phyloP scores from a whole-genome alignment of 768 basidiomycete species.

The Boletus barrowsii region DNA sequence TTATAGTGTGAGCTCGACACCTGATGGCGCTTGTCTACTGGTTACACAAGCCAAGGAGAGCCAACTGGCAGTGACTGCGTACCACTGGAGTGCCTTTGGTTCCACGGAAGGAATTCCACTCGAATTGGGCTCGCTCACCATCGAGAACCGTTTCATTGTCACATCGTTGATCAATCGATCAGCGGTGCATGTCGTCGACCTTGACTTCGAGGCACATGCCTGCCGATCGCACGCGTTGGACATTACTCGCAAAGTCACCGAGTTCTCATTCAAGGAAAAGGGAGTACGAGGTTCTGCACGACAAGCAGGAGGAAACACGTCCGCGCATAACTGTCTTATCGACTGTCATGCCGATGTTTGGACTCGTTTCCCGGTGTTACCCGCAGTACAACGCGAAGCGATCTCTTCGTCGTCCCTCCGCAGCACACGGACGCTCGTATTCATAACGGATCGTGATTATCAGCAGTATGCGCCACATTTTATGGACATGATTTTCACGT shows the following conservation, averaged over 20 bases:
- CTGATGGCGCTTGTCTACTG: conserved; percentile 54
- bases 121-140: conserved; percentile 27
- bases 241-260: conserved; percentile 54
- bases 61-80: conserved; percentile 33
- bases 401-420: conserved; percentile 35
- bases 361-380: conserved; percentile 57
- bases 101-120: conserved; percentile 44
- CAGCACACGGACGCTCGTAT: conserved; percentile 37
- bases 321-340: conserved; percentile 48
- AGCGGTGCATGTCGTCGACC: conserved; percentile 41
- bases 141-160: conserved; percentile 25
- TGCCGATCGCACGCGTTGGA: conserved; percentile 45
- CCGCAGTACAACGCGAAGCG: conserved; percentile 48
- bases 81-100: conserved; percentile 59
- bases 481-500: conserved; percentile 39
- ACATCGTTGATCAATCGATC: conserved; percentile 46
- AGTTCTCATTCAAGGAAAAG: conserved; percentile 53
- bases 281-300: conserved; percentile 22
- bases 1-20: conserved; percentile 37
- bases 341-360: conserved; percentile 57
- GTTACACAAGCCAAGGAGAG: conserved; percentile 23
- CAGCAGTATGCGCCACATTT: conserved; percentile 43
- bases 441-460: conserved; percentile 40
- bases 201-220: conserved; percentile 32
- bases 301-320: conserved; percentile 5